Conservation (phyloP, 2,329 filamentous ascomycete species). For the Pseudogymnoascus sp. region DNA sequence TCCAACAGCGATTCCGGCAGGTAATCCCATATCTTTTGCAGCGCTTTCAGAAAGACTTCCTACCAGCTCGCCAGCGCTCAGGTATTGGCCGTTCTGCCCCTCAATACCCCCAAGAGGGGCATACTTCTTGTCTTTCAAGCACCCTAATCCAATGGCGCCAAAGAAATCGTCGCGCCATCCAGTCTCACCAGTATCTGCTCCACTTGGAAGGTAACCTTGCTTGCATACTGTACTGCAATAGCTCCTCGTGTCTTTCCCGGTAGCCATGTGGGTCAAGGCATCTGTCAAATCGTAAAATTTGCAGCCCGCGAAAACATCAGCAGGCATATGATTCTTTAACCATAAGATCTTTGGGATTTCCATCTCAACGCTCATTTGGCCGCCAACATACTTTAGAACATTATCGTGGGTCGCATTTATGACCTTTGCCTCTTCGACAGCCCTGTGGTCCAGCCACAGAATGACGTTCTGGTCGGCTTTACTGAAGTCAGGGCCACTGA, state of each 20-base stretch:
- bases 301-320: conserved; percentile 81
- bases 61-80: conserved; percentile 86
- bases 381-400: conserved; percentile 89
- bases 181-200: conserved; percentile 93
- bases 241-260: conserved; percentile 82
- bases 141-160: conserved; percentile 74
- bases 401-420: conserved; percentile 93
- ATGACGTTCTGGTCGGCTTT: conserved; percentile 91
- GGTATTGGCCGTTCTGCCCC: conserved; percentile 85
- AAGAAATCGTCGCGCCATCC: conserved; percentile 98
- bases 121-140: conserved; percentile 79
- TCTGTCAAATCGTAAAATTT: conserved; percentile 96
- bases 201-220: conserved; percentile 93
- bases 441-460: conserved; percentile 93
- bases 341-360: conserved; percentile 97
- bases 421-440: conserved; percentile 80
- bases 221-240: conserved; percentile 97
- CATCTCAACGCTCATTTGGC: conserved; percentile 99
- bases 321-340: conserved; percentile 97
- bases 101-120: conserved; percentile 91
- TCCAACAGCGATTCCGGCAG: conserved; percentile 81
- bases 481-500: conserved; percentile 81
- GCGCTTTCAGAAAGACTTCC: conserved; percentile 80
- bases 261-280: conserved; percentile 88
- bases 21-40: conserved; percentile 73